Evolutionary conservation across 495 filamentous ascomycete genomes (phyloP).

Genomic region (Hypoxylon perforatum): DNA sequence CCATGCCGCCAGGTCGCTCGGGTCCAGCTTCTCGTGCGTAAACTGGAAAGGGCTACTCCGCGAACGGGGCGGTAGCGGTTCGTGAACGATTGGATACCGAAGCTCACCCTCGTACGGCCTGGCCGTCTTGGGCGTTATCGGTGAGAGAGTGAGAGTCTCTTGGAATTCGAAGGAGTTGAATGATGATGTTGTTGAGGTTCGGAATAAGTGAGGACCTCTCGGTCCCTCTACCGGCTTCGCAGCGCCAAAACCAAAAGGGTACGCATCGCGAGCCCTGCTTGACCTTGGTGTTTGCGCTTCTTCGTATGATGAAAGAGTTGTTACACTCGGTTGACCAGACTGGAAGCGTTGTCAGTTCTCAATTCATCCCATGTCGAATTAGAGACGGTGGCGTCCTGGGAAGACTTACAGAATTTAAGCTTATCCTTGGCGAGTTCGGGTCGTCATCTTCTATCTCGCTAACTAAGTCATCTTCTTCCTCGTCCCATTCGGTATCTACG

Average conservation of each 20-base stretch:
- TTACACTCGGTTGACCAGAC: slow-evolving; percentile 73
- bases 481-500: slow-evolving; percentile 80
- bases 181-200: slow-evolving; percentile 62
- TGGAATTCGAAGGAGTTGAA: slow-evolving; percentile 65
- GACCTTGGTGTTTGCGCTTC: slow-evolving; percentile 77
- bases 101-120: slow-evolving; percentile 46
- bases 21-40: slow-evolving; percentile 66
- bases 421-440: slow-evolving; percentile 68
- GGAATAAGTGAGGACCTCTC: slow-evolving; percentile 89
- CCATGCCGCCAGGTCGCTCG: slow-evolving; percentile 70
- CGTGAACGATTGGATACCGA: slow-evolving; percentile 47
- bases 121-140: slow-evolving; percentile 61
- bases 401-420: slow-evolving; percentile 71
- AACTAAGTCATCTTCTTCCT: slow-evolving; percentile 61
- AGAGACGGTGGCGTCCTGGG: slow-evolving; percentile 10
- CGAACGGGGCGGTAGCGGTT: slow-evolving; percentile 50
- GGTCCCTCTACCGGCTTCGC: slow-evolving; percentile 79
- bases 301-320: slow-evolving; percentile 80
- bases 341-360: slow-evolving; percentile 48
- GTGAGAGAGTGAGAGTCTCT: slow-evolving; percentile 73
- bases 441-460: slow-evolving; percentile 71
- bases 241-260: slow-evolving; percentile 46
- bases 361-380: not conserved
- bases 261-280: slow-evolving; percentile 50
- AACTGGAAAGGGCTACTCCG: slow-evolving; percentile 57